A percentile compares a stretch with the other conserved stretches of the same genome.
Conservation (phyloP, 2,329 filamentous ascomycete species). For the Cladophialophora psammophila region DNA sequence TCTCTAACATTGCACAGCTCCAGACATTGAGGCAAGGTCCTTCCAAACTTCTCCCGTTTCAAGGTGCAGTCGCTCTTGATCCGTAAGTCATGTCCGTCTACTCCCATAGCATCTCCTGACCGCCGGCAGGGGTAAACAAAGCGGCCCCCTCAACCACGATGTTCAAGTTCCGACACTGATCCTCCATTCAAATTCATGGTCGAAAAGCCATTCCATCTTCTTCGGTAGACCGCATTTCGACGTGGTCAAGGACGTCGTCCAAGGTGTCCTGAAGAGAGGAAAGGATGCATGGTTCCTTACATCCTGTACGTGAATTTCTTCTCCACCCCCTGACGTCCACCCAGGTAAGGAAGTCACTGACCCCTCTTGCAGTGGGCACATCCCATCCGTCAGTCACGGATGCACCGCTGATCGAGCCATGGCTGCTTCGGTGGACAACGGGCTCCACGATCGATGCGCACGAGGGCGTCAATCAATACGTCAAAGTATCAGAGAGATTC, state of each 20-base stretch:
- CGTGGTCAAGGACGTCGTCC: constrained; percentile 65
- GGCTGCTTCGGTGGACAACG: constrained; percentile 67
- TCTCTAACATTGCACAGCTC: constrained; percentile 19
- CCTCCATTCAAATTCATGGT: constrained; percentile 72
- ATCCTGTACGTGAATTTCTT: constrained; percentile 40
- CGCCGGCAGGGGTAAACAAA: constrained; percentile 60
- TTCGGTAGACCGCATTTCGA: constrained; percentile 71
- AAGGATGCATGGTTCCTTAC: constrained; percentile 62
- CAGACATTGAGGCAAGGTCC: constrained; percentile 52
- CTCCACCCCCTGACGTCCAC: not conserved
- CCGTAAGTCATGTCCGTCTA: constrained; percentile 47
- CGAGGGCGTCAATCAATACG: constrained; percentile 67
- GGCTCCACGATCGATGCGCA: constrained; percentile 65
- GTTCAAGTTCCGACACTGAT: constrained; percentile 66
- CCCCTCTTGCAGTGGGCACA: constrained; percentile 51
- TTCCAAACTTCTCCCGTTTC: constrained; percentile 55
- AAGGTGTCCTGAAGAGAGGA: constrained; percentile 54
- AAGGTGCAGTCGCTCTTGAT: constrained; percentile 68
- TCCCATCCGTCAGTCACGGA: constrained; percentile 72
- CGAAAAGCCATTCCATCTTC: constrained; percentile 63
- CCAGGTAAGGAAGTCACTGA: not conserved
- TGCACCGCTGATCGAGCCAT: constrained; percentile 69
- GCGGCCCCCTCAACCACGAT: constrained; percentile 67
- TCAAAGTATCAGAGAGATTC: constrained; percentile 66
- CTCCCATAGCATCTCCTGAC: not conserved